Conservation (phyloP, 2,329 filamentous ascomycete genomes). For the Exophiala lecanii-corni region DNA sequence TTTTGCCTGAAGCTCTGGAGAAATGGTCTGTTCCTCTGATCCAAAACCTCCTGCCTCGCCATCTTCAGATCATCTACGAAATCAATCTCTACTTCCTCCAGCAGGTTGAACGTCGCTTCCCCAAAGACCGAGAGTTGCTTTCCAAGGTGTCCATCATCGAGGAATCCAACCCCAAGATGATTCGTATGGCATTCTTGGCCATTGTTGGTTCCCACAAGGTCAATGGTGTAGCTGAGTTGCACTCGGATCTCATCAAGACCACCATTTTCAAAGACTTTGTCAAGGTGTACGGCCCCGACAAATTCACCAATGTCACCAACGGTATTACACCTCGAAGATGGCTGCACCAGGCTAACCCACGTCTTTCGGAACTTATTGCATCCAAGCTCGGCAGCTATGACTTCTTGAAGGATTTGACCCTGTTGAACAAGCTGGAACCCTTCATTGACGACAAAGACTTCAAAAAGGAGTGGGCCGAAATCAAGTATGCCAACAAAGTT, state of each 20-base stretch:
- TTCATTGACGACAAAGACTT: slow-evolving; percentile 82
- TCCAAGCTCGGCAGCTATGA: slow-evolving; percentile 77
- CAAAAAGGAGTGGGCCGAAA: slow-evolving; percentile 90
- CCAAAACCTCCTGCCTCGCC: slow-evolving; percentile 87
- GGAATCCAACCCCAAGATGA: slow-evolving; percentile 94
- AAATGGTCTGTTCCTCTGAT: slow-evolving; percentile 95
- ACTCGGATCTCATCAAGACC: slow-evolving; percentile 95
- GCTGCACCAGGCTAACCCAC: slow-evolving; percentile 95
- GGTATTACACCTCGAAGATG: slow-evolving; percentile 93
- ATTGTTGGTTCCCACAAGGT: slow-evolving; percentile 98
- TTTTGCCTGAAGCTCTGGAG: slow-evolving; percentile 92
- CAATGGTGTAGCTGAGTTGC: slow-evolving; percentile 94
- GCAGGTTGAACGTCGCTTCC: slow-evolving; percentile 82
- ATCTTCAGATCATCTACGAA: slow-evolving; percentile 96
- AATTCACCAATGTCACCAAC: slow-evolving; percentile 98
- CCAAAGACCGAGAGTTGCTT: slow-evolving; percentile 81
- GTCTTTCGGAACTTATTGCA: slow-evolving; percentile 84
- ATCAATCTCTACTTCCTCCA: slow-evolving; percentile 96
- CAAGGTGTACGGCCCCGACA: slow-evolving; percentile 87
- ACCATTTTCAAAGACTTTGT: slow-evolving; percentile 99
- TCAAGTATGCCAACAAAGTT: slow-evolving; percentile 95
- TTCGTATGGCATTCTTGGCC: slow-evolving; percentile 92
- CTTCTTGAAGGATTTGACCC: slow-evolving; percentile 85
- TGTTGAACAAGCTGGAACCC: slow-evolving; percentile 79
- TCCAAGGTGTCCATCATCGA: slow-evolving; percentile 92